Evolutionary conservation across 805 yeast species (phyloP).

Genomic region (Zygotorulaspora sp.): DNA sequence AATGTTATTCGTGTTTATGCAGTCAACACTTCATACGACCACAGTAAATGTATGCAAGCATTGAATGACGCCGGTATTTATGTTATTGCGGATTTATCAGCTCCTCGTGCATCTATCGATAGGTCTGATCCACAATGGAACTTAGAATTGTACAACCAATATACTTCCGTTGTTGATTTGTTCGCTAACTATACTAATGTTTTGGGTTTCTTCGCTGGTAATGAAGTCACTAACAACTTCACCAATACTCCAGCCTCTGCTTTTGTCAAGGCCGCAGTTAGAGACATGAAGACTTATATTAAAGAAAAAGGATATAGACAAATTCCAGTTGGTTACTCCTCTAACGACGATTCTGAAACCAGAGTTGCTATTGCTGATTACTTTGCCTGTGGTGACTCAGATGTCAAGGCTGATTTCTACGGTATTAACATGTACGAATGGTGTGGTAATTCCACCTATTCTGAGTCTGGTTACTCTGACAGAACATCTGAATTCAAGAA

Average conservation of each 20-base stretch:
- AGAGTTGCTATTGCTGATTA: constrained; percentile 68
- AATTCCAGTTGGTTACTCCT: constrained; percentile 79
- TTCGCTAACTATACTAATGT: constrained; percentile 68
- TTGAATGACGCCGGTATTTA: constrained; percentile 73
- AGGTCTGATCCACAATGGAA: constrained; percentile 63
- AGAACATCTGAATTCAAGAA: constrained; percentile 62
- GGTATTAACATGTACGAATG: constrained; percentile 89
- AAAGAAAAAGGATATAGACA: constrained; percentile 54
- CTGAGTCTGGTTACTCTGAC: constrained; percentile 57
- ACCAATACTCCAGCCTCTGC: constrained; percentile 72
- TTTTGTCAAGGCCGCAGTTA: constrained; percentile 75
- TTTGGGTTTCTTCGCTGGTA: constrained; percentile 82
- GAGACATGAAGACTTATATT: constrained; percentile 72
- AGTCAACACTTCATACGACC: constrained; percentile 58
- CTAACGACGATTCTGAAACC: constrained; percentile 67
- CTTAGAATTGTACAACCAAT: constrained; percentile 57
- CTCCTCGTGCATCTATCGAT: constrained; percentile 59
- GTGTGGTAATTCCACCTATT: constrained; percentile 66
- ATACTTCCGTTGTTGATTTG: constrained; percentile 62
- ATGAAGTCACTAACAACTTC: constrained; percentile 68
- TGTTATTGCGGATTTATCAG: constrained; percentile 72
- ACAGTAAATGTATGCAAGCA: constrained; percentile 61
- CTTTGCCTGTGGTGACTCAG: constrained; percentile 68
- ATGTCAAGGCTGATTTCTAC: constrained; percentile 69
- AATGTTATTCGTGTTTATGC: constrained; percentile 77